Percentiles rank a stretch among this genome's conserved stretches.
These are phyloP conservation scores for Lepiota venenata DNA, from an alignment of 768 basidiomycete species.

Conservation along the genomic window DNA sequence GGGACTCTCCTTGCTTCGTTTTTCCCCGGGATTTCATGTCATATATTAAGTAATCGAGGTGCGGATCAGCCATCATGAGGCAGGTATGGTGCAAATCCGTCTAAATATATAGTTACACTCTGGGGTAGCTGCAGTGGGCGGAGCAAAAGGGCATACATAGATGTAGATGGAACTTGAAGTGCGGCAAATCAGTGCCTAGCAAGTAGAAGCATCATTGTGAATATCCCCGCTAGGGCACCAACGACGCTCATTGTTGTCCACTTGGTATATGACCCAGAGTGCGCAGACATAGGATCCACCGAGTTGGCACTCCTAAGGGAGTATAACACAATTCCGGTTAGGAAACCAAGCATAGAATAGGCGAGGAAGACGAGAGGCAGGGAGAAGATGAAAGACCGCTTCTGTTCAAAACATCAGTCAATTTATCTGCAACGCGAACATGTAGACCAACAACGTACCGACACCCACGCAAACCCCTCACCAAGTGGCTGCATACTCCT, in stretches of 20 bases:
- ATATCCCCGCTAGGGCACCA: slow-evolving; percentile 60
- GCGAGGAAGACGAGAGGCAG: slow-evolving; percentile 72
- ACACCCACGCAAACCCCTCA: slow-evolving; percentile 50
- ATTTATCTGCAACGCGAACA: background rate
- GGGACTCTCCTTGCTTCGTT: too few relatives aligned
- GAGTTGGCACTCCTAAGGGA: slow-evolving; percentile 51
- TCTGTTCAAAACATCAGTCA: slow-evolving; percentile 27
- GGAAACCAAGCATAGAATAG: slow-evolving; percentile 67
- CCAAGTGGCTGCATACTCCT: slow-evolving; percentile 46
- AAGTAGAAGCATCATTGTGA: slow-evolving; percentile 49
- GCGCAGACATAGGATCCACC: slow-evolving; percentile 25
- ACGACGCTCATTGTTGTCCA: slow-evolving; percentile 63
- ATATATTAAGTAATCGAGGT: too few relatives aligned
- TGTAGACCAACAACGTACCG: slow-evolving; percentile 29
- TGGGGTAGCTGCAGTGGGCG: background rate
- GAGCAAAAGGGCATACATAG: background rate
- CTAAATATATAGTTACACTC: background rate
- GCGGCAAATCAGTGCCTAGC: slow-evolving; percentile 13
- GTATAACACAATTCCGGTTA: slow-evolving; percentile 63
- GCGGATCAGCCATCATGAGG: too few relatives aligned
- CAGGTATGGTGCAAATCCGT: too few relatives aligned
- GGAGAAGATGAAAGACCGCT: slow-evolving; percentile 62
- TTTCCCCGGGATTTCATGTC: too few relatives aligned
- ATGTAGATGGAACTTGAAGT: background rate
- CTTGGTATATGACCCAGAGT: slow-evolving; percentile 12